These are phyloP conservation scores for Agaricus blazei DNA, from an alignment of 768 basidiomycete genomes.

Conservation along the genomic window DNA sequence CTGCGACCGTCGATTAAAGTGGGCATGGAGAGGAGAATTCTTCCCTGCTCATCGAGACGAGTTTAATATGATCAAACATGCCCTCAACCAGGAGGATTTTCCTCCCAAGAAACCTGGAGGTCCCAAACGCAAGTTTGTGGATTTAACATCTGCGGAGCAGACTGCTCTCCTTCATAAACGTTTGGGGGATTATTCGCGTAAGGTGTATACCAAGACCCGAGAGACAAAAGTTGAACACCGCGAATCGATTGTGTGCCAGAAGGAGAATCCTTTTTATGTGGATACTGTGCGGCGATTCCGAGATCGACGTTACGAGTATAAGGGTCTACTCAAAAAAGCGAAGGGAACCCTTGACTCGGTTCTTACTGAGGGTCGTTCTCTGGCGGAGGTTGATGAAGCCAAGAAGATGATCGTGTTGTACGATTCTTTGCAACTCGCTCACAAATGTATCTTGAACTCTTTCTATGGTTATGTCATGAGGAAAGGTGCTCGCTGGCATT, in stretches of 20 bases:
- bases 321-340: slow-evolving; percentile 97
- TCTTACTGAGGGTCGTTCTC: slow-evolving; percentile 57
- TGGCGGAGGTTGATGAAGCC: slow-evolving; percentile 91
- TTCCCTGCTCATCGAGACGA: slow-evolving; percentile 98
- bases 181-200: slow-evolving; percentile 95
- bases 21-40: slow-evolving; percentile 99
- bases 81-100: slow-evolving; percentile 91
- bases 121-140: slow-evolving; percentile 75
- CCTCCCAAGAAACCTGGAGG: slow-evolving; percentile 73
- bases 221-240: slow-evolving; percentile 94
- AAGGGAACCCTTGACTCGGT: slow-evolving; percentile 93
- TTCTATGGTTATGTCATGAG: slow-evolving; percentile 99
- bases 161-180: slow-evolving; percentile 93
- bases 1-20: slow-evolving; percentile 89
- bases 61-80: slow-evolving; percentile 98
- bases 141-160: slow-evolving; percentile 81
- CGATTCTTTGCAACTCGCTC: slow-evolving; percentile 96
- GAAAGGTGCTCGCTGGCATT: slow-evolving; percentile 98
- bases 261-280: slow-evolving; percentile 98
- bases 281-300: slow-evolving; percentile 97
- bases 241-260: slow-evolving; percentile 93
- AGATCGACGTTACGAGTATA: slow-evolving; percentile 98
- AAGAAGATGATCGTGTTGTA: slow-evolving; percentile 99
- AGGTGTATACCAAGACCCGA: slow-evolving; percentile 98
- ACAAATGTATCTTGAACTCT: slow-evolving; percentile 99